A percentile compares a stretch with the other conserved stretches of the same genome.
phyloP scores from a whole-genome alignment of 1,284 basidiomycete species.

The Trichosporon asahii region DNA sequence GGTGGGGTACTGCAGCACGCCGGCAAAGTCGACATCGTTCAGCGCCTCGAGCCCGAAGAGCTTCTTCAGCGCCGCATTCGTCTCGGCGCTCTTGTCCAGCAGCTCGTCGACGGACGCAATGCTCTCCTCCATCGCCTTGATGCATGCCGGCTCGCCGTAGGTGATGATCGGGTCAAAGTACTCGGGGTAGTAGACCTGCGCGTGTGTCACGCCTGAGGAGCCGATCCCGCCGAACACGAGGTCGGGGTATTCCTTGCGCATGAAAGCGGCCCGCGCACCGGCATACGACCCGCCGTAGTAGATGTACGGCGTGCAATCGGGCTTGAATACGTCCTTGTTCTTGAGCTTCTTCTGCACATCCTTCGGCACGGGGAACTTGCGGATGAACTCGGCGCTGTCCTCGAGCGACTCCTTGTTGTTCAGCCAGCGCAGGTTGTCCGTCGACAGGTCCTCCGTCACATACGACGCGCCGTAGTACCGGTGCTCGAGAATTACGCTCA shows the following conservation, averaged over 20 bases:
- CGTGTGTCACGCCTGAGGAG: conserved; percentile 60
- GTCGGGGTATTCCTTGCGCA: conserved; percentile 70
- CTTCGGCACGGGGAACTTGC: conserved; percentile 64
- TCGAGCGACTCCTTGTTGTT: conserved; percentile 84
- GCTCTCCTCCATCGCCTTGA: conserved; percentile 63
- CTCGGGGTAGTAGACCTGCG: conserved; percentile 57
- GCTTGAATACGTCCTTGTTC: conserved; percentile 57
- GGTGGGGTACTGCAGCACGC: conserved; percentile 57
- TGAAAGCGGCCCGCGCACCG: conserved; percentile 88
- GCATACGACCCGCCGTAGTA: conserved; percentile 84
- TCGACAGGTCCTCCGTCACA: conserved; percentile 64
- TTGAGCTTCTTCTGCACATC: conserved; percentile 56
- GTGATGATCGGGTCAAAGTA: conserved; percentile 82
- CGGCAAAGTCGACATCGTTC: conserved; percentile 72
- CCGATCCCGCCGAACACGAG: conserved; percentile 89
- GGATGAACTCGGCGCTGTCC: conserved; percentile 89
- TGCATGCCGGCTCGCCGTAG: conserved; percentile 69
- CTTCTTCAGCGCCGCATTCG: conserved; percentile 60
- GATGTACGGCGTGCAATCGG: conserved; percentile 70
- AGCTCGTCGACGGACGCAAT: conserved; percentile 62
- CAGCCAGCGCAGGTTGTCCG: conserved; percentile 75
- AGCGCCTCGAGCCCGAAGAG: conserved; percentile 70
- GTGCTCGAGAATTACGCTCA: conserved; percentile 85
- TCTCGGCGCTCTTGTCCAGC: conserved; percentile 56
- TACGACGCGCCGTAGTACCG: conserved; percentile 68